A percentile compares a stretch with the other conserved stretches of the same genome.
Evolutionary conservation across 2,329 filamentous ascomycete genomes (phyloP).

Genomic region (Fusarium palustre): DNA sequence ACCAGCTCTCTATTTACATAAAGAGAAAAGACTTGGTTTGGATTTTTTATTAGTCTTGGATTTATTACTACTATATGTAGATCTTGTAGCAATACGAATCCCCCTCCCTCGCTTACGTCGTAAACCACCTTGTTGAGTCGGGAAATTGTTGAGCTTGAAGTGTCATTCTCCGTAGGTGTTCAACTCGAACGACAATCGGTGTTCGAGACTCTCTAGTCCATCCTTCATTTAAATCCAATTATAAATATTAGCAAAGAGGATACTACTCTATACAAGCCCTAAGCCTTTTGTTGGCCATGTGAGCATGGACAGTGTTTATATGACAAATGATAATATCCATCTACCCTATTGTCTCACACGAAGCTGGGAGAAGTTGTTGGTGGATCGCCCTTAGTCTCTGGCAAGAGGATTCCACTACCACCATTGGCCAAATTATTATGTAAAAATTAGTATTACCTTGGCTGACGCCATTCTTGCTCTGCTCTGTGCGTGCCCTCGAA

Average conservation of each 20-base stretch:
- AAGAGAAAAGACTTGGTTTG: neutral
- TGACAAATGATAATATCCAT: neutral
- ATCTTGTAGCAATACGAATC: neutral
- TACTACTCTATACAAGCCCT: constrained; percentile 10
- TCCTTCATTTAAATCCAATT: neutral
- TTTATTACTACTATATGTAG: neutral
- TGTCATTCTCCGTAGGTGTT: fast-evolving
- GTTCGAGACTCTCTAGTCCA: neutral
- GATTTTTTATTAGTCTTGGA: fast-evolving
- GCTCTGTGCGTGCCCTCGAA: neutral
- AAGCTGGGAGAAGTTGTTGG: neutral
- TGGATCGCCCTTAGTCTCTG: neutral
- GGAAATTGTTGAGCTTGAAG: neutral
- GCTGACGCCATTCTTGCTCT: constrained; percentile 27
- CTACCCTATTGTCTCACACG: constrained; percentile 13
- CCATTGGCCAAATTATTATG: constrained; percentile 19
- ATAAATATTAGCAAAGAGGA: constrained; percentile 10
- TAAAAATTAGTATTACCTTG: constrained; percentile 22
- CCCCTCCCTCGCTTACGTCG: neutral
- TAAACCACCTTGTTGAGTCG: neutral
- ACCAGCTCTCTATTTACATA: neutral
- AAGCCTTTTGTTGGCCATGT: neutral
- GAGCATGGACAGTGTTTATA: neutral
- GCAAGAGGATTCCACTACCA: neutral
- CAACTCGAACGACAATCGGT: neutral